These are phyloP conservation scores for Phytophthora fragariaefolia DNA, from an alignment of 352 stramenopile genomes.

Conservation along the genomic window DNA sequence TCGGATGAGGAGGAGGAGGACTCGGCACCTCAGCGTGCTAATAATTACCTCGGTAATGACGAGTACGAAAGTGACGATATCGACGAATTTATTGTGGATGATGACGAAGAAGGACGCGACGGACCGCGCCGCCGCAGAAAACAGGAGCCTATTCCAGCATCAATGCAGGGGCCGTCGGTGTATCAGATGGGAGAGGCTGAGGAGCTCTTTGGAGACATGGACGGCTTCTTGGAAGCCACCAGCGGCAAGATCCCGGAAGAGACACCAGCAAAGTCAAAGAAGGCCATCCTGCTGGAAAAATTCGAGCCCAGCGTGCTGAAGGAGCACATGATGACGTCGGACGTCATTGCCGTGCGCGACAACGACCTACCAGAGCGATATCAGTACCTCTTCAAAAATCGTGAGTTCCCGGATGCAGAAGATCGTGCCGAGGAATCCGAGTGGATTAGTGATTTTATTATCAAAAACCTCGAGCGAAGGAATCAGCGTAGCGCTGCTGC, in stretches of 20 bases:
- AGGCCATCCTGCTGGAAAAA: slow-evolving; percentile 86
- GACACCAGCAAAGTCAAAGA: slow-evolving; percentile 72
- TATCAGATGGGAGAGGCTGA: slow-evolving; percentile 92
- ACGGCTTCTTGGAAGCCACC: slow-evolving; percentile 86
- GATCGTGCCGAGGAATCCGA: slow-evolving; percentile 88
- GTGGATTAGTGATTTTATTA: slow-evolving; percentile 90
- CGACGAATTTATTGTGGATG: slow-evolving; percentile 91
- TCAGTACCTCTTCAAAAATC: slow-evolving; percentile 73
- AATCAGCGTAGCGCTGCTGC: slow-evolving; percentile 53
- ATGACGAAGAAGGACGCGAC: slow-evolving; percentile 88
- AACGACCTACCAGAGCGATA: slow-evolving; percentile 84
- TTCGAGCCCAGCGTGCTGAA: slow-evolving; percentile 89
- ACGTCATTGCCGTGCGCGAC: slow-evolving; percentile 82
- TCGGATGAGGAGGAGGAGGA: slow-evolving; percentile 91
- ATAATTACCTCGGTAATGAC: slow-evolving; percentile 86
- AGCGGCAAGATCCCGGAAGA: slow-evolving; percentile 47
- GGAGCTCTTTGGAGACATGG: slow-evolving; percentile 91
- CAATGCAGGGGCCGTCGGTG: slow-evolving; percentile 89
- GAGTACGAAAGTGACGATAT: slow-evolving; percentile 92
- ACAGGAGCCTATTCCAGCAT: slow-evolving; percentile 67
- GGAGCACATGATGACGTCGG: slow-evolving; percentile 90
- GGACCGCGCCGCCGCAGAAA: slow-evolving; percentile 79
- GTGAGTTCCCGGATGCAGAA: slow-evolving; percentile 83
- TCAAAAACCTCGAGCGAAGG: slow-evolving; percentile 77
- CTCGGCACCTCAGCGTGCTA: slow-evolving; percentile 62